phyloP scores from a whole-genome alignment of 495 filamentous ascomycete species.

The Xylaria telfairii region DNA sequence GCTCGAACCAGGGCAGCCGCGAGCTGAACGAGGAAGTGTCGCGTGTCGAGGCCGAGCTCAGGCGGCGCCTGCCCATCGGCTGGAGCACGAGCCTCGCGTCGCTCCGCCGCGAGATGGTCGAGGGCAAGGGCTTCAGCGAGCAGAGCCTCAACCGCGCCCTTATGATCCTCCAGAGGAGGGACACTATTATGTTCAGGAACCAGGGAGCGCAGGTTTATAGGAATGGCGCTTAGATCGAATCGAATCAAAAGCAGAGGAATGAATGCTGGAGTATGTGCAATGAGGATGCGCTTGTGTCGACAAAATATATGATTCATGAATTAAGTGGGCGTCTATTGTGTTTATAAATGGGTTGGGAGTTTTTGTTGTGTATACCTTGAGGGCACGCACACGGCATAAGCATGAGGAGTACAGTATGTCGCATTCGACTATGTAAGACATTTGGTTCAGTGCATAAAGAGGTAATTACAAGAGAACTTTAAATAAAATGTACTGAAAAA shows the following conservation, averaged over 20 bases:
- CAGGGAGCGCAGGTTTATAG: conserved; percentile 90
- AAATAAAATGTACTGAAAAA: conserved; percentile 1
- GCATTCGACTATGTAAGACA: neutral
- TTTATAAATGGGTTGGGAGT: neutral
- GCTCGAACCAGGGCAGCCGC: conserved; percentile 76
- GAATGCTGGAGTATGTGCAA: neutral
- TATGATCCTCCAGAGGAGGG: conserved; percentile 82
- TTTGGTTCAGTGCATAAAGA: neutral
- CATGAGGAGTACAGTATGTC: conserved; percentile 13
- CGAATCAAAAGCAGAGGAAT: neutral
- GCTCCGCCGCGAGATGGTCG: conserved; percentile 86
- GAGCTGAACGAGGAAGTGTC: conserved; percentile 88
- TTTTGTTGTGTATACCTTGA: conserved; percentile 8
- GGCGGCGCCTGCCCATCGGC: conserved; percentile 86
- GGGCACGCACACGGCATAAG: neutral
- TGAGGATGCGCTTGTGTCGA: neutral
- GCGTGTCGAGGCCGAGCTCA: conserved; percentile 91
- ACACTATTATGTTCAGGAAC: conserved; percentile 89
- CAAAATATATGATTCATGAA: conserved; percentile 2
- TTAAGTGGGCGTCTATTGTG: neutral
- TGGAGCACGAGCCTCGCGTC: conserved; percentile 92
- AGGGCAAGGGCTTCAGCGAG: conserved; percentile 85
- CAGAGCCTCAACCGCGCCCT: conserved; percentile 82
- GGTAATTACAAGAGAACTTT: conserved; percentile 6
- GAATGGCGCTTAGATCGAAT: conserved; percentile 52